Evolutionary conservation across 106 monocot genomes (phyloP).

Genomic region (Amphibolis antarctica): DNA sequence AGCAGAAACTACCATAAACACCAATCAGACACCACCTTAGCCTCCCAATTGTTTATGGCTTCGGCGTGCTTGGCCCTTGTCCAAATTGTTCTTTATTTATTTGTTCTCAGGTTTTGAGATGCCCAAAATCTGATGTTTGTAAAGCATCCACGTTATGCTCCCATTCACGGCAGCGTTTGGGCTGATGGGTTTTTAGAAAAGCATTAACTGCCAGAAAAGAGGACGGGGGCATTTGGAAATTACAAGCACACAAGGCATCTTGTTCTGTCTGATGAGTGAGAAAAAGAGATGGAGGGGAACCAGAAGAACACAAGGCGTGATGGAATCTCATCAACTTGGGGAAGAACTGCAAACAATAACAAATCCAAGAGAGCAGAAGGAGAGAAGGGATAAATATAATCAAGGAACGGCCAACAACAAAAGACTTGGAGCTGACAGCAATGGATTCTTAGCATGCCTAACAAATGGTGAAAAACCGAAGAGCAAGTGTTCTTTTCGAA

Average conservation of each 20-base stretch:
- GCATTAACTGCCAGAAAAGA: constrained; percentile 23
- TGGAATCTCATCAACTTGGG: constrained; percentile 9
- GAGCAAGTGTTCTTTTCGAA: not conserved
- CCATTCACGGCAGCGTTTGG: not conserved
- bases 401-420: not conserved
- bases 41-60: constrained; percentile 5
- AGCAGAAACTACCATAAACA: constrained; percentile 11
- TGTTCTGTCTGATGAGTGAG: constrained; percentile 4
- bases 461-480: not conserved
- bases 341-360: not conserved
- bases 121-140: not conserved
- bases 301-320: not conserved
- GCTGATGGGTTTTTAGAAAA: not conserved
- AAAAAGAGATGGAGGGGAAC: constrained; percentile 2
- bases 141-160: not conserved
- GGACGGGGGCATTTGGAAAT: constrained; percentile 12
- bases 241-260: constrained; percentile 43
- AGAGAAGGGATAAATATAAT: not conserved
- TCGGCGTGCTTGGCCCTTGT: not conserved
- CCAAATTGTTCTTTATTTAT: not conserved
- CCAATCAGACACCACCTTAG: constrained; percentile 20
- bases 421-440: not conserved
- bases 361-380: not conserved
- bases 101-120: not conserved
- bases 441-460: not conserved